phyloP scores from a whole-genome alignment of 164 flowering plant genomes.

The Aristolochia californica region DNA sequence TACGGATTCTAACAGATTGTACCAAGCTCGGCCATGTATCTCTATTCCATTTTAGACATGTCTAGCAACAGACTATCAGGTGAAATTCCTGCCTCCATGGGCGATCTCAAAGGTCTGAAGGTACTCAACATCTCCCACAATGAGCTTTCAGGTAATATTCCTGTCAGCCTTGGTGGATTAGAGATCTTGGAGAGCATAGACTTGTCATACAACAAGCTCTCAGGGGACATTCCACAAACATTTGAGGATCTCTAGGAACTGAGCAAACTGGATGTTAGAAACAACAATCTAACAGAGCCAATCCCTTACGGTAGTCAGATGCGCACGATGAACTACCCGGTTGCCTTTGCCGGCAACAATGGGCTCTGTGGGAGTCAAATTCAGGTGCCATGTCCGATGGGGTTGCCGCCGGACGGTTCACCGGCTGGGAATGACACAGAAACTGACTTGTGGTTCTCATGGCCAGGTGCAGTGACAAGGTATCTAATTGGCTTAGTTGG shows the following conservation, averaged over 20 bases:
- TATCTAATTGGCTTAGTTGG: constrained; percentile 22
- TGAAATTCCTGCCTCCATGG: constrained; percentile 33
- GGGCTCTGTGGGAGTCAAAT: constrained; percentile 43
- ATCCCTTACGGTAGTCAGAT: constrained; percentile 36
- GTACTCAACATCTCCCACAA: constrained; percentile 32
- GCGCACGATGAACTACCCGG: constrained; percentile 29
- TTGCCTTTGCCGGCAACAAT: constrained; percentile 32
- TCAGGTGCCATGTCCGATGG: constrained; percentile 18
- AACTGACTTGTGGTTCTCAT: constrained; percentile 19
- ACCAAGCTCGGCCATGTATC: constrained; percentile 19
- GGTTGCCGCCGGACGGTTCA: neutral
- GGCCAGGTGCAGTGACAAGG: constrained; percentile 31
- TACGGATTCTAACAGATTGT: too few relatives aligned
- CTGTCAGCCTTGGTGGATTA: constrained; percentile 27
- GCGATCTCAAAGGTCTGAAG: constrained; percentile 29
- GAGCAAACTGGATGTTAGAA: constrained; percentile 24
- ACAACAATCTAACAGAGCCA: constrained; percentile 25
- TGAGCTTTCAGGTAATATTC: constrained; percentile 27
- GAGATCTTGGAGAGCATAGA: constrained; percentile 34
- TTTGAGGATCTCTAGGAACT: constrained; percentile 23
- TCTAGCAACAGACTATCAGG: constrained; percentile 34
- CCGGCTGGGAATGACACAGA: constrained; percentile 7
- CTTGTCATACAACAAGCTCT: constrained; percentile 30
- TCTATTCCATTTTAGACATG: constrained; percentile 40
- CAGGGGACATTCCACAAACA: constrained; percentile 36